Base-by-base conservation (phyloP, 345 rosid species). In the Salix suchowensis region DNA sequence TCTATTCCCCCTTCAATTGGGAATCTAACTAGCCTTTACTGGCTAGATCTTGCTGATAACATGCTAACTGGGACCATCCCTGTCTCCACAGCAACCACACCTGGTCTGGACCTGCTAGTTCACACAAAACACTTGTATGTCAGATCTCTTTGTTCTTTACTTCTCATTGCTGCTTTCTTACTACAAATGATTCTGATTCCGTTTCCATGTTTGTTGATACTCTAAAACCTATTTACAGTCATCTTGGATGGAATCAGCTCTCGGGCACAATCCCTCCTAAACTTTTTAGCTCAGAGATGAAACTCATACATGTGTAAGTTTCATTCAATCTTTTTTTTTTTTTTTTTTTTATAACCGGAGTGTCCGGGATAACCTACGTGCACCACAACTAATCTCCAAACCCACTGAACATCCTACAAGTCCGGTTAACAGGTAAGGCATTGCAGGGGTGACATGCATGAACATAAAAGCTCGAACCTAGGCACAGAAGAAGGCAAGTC, bases 21-120 rank as follows among this genome's bases (percentile, higher is more conserved):
- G 24, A 86, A 68, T 39, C 86, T 92, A 61, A 68, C 86, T 1
- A 86, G 74, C 0, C 97, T 96, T 21, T 86, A 88, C 79, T 96
- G 92, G 98, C 80, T 96, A 48, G 99, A 96, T 82, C 84, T 96
- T 37, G 90, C 95, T 50, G 95, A 91, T 78, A 96, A 96, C 84
- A 82, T 77, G 78, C 87, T 96, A 7, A 84, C 74, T 6, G 99
- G 98, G 70, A 4, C 70, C 3, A 86, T 96, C 71, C 99, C 99
- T 30, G 92, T 96, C 24, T 96, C 99, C 0, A 44, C 64, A 72
- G 99, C 85, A 72, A 84, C 81, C 14, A 73, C 85, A 48, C 94
- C 90, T 78, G 99, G 99, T 36, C 97, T 96, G 54, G 93, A 96
- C 81, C 77, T 81, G 89, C 89, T 96, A 75, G 61, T 81, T 79